Evolutionary conservation across 208 protist species (phyloP), one percentile per base, ranked within the genome.

Genomic region (Crithidia brevicula): DNA sequence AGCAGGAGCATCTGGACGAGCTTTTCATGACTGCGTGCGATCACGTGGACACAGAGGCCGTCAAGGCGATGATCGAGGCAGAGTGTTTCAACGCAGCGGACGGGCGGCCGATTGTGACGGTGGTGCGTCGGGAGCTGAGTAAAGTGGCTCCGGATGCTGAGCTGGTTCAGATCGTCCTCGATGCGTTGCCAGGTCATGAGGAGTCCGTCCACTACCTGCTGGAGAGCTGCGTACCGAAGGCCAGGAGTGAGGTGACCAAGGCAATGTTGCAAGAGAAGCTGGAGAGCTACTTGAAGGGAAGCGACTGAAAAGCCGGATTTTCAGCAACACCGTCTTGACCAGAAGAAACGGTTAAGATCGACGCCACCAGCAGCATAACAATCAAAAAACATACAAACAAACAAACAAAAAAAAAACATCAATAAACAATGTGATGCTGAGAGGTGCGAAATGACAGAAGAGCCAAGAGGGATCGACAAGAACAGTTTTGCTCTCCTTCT

Each of bases 1-100:
- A 62, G 36, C 16, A 59, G 54, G 75, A 92, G 67, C 71, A 93
- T 22, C 67, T 96, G 3, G 78, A 81, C 30, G 58, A 83, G 43
- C 79, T 93, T 11, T 96, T 93, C 58, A 62, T 89, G 36, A 82
- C 71, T 13, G 81, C 79, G 4, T 91, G 83, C 63, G 91, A 96
- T 40, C 82, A 82, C 43, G 74, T 74, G 7, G 83, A 93, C 63
- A 36, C 75, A 4, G 77, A 85, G n/a, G 82, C 74, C 1, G 79
- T 92, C 15, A 68, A 62, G 67, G 74, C 81, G 16, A 78, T 96
- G 74, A 68, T 96, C 20, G 63, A 34, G 23, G 66, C 79, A 40
- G 66, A 82, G 38, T 96, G 91, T 68, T 89, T 79, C 36, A 72
- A 90, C 51, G 40, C 84, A 7, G 40, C 34, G 7, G 86, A 96